These are phyloP conservation scores for Aurantiochytrium sp. DNA, from an alignment of 108 stramenopile species.

Conservation along the genomic window DNA sequence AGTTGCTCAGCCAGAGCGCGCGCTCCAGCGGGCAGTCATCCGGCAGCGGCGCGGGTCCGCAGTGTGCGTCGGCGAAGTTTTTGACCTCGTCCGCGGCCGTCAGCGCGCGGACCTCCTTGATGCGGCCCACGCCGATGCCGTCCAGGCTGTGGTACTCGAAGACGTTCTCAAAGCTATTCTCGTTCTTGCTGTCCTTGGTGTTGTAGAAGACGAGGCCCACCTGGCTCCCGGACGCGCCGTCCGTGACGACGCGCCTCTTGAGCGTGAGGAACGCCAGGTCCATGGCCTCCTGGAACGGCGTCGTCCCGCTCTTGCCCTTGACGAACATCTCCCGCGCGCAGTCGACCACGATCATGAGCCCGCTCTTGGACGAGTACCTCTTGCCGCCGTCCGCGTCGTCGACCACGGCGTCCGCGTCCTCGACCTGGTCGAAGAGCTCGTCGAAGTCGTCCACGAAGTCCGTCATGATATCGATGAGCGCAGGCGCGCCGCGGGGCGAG, in stretches of 20 bases:
- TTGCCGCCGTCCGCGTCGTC: not conserved
- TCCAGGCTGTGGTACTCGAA: not conserved
- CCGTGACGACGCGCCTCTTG: not conserved
- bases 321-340: not conserved
- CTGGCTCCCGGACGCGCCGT: not conserved
- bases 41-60: not conserved
- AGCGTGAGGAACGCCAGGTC: not conserved
- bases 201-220: conserved; percentile 2
- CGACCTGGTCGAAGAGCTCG: not conserved
- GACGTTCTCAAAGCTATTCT: not conserved
- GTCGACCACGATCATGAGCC: conserved; percentile 13
- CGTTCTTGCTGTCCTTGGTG: conserved; percentile 11
- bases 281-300: not conserved
- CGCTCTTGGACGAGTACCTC: conserved; percentile 8
- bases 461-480: not conserved
- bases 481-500: no score
- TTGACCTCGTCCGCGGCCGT: not conserved
- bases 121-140: not conserved
- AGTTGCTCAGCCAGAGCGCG: conserved; percentile 1
- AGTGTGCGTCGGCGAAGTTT: not conserved
- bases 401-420: not conserved
- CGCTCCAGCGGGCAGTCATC: conserved; percentile 15
- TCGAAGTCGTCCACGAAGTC: not conserved
- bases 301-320: not conserved
- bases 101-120: not conserved